Evolutionary conservation across 805 yeast genomes (phyloP).

Genomic region (Nakazawaea ishiwadae): DNA sequence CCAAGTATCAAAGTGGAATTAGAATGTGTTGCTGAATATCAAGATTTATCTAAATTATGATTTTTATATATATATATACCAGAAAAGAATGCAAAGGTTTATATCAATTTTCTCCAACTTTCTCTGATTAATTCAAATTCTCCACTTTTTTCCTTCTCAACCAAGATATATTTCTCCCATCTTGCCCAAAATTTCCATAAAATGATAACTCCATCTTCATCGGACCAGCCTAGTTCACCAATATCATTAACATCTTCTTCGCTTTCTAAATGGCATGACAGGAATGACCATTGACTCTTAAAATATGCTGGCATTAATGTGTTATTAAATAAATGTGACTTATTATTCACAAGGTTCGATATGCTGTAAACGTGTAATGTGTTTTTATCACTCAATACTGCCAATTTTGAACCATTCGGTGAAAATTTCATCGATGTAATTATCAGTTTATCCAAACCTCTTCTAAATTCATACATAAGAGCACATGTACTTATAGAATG

Average conservation of each 20-base stretch:
- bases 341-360: constrained; percentile 23
- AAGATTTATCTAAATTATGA: constrained; percentile 10
- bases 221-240: constrained; percentile 71
- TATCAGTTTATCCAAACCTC: constrained; percentile 84
- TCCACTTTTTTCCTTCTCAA: constrained; percentile 35
- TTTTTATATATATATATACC: not conserved
- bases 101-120: constrained; percentile 55
- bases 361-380: constrained; percentile 81
- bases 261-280: constrained; percentile 47
- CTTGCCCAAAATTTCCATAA: constrained; percentile 70
- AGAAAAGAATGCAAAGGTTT: too few relatives aligned
- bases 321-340: constrained; percentile 62
- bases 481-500: constrained; percentile 68
- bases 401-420: constrained; percentile 68
- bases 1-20: constrained; percentile 45
- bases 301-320: constrained; percentile 69
- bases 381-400: constrained; percentile 83
- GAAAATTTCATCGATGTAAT: constrained; percentile 83
- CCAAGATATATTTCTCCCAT: constrained; percentile 83
- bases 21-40: constrained; percentile 39
- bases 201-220: constrained; percentile 66
- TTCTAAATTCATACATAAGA: constrained; percentile 74
- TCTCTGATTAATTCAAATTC: constrained; percentile 59
- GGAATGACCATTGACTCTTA: constrained; percentile 84
- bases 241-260: constrained; percentile 21